Evolutionary conservation across 2,329 filamentous ascomycete genomes (phyloP), one percentile per base, ranked within the genome.

Genomic region (Colletotrichum orbiculare): DNA sequence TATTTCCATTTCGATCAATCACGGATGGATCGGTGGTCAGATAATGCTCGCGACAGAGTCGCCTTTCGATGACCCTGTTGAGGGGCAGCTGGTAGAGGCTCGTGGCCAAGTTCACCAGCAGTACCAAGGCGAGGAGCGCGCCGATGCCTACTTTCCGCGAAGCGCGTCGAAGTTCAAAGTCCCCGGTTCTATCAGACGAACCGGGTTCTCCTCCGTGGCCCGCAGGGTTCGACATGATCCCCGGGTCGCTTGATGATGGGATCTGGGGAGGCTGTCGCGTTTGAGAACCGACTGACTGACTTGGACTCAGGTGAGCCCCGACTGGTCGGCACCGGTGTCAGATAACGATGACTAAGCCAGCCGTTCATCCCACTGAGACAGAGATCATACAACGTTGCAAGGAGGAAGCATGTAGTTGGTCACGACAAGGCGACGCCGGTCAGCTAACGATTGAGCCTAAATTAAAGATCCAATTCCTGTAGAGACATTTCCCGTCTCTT

Each of bases 31-130:
- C 78, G 3, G 77, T 72, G 8, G 58, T 67, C 12, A 64, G 64
- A 69, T 87, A 88, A 71, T 85, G 80, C 17, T 84, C 81, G 33
- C 77, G 73, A 60, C 86, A 88, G 6, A 85, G 74, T 2, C 81
- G 77, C 25, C 75, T 74, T 71, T 85, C 82, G 33, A 84, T 74
- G 6, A 83, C 74, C 17, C 81, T 74, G 56, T 79, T 83, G 6
- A 82, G 73, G 0, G 82, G 82, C 8, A 84, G 75, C 62, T 81
- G 81, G 59, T 83, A 82, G 3, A 85, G 75, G 66, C 81, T 83
- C 67, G 77, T 78, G 1, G 82, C 75, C 6, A 85, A 77, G 59
- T 82, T 83, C 68, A 83, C 78, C 3, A 83, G 74, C 3, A 83
- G 76, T 37, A 83, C 70, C 17, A 84, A 69, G 11, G 69, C 67